A percentile compares a stretch with the other conserved stretches of the same genome.
Evolutionary conservation across 768 basidiomycete species (phyloP).

Genomic region (Serendipita sp.): DNA sequence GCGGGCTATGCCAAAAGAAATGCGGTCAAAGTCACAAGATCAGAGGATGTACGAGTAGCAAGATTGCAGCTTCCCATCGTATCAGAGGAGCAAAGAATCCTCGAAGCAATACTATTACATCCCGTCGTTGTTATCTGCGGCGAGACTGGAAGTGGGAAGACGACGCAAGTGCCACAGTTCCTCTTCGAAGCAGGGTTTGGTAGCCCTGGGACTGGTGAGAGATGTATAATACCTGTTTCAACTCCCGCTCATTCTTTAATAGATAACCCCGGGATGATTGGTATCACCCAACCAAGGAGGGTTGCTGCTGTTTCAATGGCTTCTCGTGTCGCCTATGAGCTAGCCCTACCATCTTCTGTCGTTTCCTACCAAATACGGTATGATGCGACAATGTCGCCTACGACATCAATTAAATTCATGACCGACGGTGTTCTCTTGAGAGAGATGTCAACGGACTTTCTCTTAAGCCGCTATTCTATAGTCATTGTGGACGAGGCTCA

Average conservation of each 20-base stretch:
- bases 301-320: slow-evolving; percentile 98
- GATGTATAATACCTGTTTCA: slow-evolving; percentile 4
- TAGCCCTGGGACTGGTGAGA: slow-evolving; percentile 56
- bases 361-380: slow-evolving; percentile 98
- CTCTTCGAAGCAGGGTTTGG: slow-evolving; percentile 97
- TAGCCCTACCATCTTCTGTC: slow-evolving; percentile 61
- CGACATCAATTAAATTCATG: slow-evolving; percentile 97
- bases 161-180: slow-evolving; percentile 96
- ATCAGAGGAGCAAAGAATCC: slow-evolving; percentile 83
- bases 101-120: slow-evolving; percentile 79
- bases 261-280: slow-evolving; percentile 98
- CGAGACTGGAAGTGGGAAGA: slow-evolving; percentile 97
- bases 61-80: slow-evolving; percentile 74
- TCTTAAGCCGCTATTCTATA: slow-evolving; percentile 86
- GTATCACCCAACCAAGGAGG: slow-evolving; percentile 90
- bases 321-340: slow-evolving; percentile 75
- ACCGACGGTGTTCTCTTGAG: slow-evolving; percentile 93
- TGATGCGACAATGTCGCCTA: slow-evolving; percentile 78
- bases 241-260: slow-evolving; percentile 4
- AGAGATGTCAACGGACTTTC: slow-evolving; percentile 80
- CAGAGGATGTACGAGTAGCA: slow-evolving; percentile 54
- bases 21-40: slow-evolving; percentile 38
- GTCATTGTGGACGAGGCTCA: slow-evolving; percentile 97
- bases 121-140: slow-evolving; percentile 77
- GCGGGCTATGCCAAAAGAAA: slow-evolving; percentile 8